Base-by-base conservation (phyloP, 2,329 filamentous ascomycete species). In the Albifimbria verrucaria region DNA sequence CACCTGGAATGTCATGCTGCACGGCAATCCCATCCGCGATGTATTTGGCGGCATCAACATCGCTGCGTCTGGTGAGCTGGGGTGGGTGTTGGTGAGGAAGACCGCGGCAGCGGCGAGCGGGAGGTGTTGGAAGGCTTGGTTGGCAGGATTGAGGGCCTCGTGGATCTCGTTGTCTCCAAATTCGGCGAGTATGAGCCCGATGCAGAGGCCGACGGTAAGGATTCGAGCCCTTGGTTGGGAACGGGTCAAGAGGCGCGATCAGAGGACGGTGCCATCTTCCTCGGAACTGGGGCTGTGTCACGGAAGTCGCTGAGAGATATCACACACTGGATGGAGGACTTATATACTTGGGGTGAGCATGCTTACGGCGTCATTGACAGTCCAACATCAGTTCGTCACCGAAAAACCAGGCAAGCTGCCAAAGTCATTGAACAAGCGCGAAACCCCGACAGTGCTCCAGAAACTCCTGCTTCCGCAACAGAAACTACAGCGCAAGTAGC, bases 71-170 rank as follows among this genome's bases (percentile, higher is more conserved):
- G 93, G 94, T 18, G 93, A 97, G 72, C 81, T 97, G 23, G 94
- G 17, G 83, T 97, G 45, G 94, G 94, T 0, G 94, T 97, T 1
- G 94, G 94, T 18, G 94, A 97, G 68, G 94, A 97, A 73, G 90
- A 97, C 52, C 88, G 92, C 68, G 93, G 93, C 4, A 97, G 93
- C 66, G 92, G 92, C 26, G 93, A 97, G 73, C 81, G 93, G 62
- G 93, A 95, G 62, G 93, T 97, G 0, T 76, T 99, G 2, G 93
- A 97, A 69, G 91, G 91, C n/a, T 84, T 96, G 56, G 85, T 91
- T 2, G 80, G 79, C 10, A 80, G 89, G 52, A 89, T 90, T 22
- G 87, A 94, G 49, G 94, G 94, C 1, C 77, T 99, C 39, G 82
- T 96, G 6, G 94, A 99, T 70, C 70, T 97, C 48, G 77, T 97